Evolutionary conservation across 1,284 basidiomycete genomes (phyloP).

Genomic region (Heterobasidion occidentale): DNA sequence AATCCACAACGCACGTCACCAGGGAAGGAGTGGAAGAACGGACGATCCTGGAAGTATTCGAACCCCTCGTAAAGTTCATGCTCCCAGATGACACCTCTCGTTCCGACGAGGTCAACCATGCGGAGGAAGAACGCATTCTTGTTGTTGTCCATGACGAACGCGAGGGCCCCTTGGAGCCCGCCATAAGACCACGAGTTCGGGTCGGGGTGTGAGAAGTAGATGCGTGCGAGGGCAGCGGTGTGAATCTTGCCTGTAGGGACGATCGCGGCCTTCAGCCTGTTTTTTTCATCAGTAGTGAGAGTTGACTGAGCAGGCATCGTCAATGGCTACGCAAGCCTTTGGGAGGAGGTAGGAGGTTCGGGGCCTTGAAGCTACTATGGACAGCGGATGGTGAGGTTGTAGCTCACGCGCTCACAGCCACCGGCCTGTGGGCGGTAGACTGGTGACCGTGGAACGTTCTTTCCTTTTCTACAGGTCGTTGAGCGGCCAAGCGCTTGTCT

Average conservation of each 20-base stretch:
- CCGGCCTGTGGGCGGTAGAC: too few relatives aligned
- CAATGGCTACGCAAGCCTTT: too few relatives aligned
- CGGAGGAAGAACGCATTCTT: constrained; percentile 59
- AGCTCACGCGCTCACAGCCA: too few relatives aligned
- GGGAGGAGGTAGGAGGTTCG: too few relatives aligned
- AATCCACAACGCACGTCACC: constrained; percentile 65
- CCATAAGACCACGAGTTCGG: constrained; percentile 77
- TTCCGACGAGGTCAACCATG: constrained; percentile 78
- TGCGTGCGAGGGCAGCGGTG: constrained; percentile 70
- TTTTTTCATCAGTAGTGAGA: constrained; percentile 68
- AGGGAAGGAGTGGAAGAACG: constrained; percentile 91
- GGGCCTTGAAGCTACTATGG: too few relatives aligned
- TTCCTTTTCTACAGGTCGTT: too few relatives aligned
- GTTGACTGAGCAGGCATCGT: constrained; percentile 66
- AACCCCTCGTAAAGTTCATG: constrained; percentile 88
- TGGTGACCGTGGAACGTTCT: too few relatives aligned
- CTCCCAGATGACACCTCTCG: constrained; percentile 88
- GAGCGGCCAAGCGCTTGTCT: too few relatives aligned
- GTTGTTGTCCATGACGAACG: constrained; percentile 58
- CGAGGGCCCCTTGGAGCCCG: constrained; percentile 80
- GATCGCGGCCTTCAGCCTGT: constrained; percentile 64
- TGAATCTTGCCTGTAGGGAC: constrained; percentile 65
- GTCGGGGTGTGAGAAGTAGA: constrained; percentile 81
- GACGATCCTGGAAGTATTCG: constrained; percentile 80
- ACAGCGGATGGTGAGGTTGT: too few relatives aligned